Base-by-base conservation (phyloP, 2,329 filamentous ascomycete species). In the Zymoseptoria pseudotritici region DNA sequence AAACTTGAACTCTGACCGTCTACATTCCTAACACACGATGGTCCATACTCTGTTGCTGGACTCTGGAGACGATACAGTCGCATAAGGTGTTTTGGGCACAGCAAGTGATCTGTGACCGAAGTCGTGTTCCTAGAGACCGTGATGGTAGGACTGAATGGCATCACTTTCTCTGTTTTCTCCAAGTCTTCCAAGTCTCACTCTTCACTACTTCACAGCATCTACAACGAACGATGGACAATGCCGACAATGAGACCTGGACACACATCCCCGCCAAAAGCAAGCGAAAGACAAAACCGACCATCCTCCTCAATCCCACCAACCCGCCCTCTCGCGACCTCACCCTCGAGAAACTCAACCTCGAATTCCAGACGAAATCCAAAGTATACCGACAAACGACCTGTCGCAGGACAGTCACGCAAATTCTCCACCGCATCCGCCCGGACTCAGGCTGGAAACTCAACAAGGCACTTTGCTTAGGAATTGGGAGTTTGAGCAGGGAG, bases 401-500 rank as follows among this genome's bases (percentile, higher is more conserved):
- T 46, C 65, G 68, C 9, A 59, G 58, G 46, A 57, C 59, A n/a
- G 22, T 67, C 1, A 56, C 60, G 10, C 58, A 59, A 10, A 64
- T 67, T 11, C 52, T 71, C 1, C 55, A 65, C 2, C 61, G 64
- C 22, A 46, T 66, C 2, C 54, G 56, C 20, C 63, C 69, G 0
- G 66, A 69, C 2, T 49, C 54, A 1, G 67, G 63, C 11, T 69
- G 65, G 67, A 52, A 56, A 6, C 56, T 73, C 26, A 42, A 61
- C 10, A 67, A 63, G n/a, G 71, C 70, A 4, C 55, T 73, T 1
- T 72, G 70, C 52, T 54, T 74, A 4, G 72, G 67, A 1, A 62
- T 65, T 10, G 70, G 69, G 2, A 71, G 70, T 56, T 67, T 71
- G 61, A 71, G 68, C 59, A 59, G 69, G 50, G 67, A 70, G 21